These are phyloP conservation scores for Acidomyces sp. DNA, from an alignment of 495 filamentous ascomycete genomes.

Conservation along the genomic window DNA sequence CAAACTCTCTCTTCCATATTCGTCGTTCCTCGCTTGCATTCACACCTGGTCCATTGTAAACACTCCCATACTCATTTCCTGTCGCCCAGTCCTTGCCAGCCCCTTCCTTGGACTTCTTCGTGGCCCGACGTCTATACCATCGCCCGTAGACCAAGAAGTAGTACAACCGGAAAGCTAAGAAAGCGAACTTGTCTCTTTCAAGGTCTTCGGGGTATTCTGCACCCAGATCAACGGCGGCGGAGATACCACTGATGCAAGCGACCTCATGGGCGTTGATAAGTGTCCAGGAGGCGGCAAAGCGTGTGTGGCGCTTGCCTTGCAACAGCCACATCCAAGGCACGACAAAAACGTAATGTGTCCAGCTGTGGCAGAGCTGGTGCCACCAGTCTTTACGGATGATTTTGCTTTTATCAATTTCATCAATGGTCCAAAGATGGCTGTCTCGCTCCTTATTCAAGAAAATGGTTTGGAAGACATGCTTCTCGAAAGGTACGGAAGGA, in stretches of 20 bases:
- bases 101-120: slow-evolving; percentile 22
- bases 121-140: slow-evolving; percentile 32
- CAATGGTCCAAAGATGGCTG: slow-evolving; percentile 53
- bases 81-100: slow-evolving; percentile 34
- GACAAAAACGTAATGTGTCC: slow-evolving; percentile 67
- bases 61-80: slow-evolving; percentile 39
- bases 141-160: slow-evolving; percentile 29
- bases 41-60: slow-evolving; percentile 41
- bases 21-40: slow-evolving; percentile 31
- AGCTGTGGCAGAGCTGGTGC: slow-evolving; percentile 74
- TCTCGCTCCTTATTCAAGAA: slow-evolving; percentile 58
- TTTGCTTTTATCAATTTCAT: slow-evolving; percentile 54
- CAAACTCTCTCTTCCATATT: slow-evolving; percentile 37
- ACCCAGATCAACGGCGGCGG: slow-evolving; percentile 65
- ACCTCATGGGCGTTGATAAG: slow-evolving; percentile 79
- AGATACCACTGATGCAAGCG: slow-evolving; percentile 63
- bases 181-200: slow-evolving; percentile 34
- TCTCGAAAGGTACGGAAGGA: slow-evolving; percentile 36
- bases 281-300: slow-evolving; percentile 65
- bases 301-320: slow-evolving; percentile 54
- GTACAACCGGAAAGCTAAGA: slow-evolving; percentile 29
- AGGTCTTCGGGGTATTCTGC: slow-evolving; percentile 54
- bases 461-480: slow-evolving; percentile 73
- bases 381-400: slow-evolving; percentile 68
- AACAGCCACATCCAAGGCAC: slow-evolving; percentile 71